These are phyloP conservation scores for Mortierella sp. DNA, from an alignment of 371 early-diverging fungal genomes.

Conservation along the genomic window DNA sequence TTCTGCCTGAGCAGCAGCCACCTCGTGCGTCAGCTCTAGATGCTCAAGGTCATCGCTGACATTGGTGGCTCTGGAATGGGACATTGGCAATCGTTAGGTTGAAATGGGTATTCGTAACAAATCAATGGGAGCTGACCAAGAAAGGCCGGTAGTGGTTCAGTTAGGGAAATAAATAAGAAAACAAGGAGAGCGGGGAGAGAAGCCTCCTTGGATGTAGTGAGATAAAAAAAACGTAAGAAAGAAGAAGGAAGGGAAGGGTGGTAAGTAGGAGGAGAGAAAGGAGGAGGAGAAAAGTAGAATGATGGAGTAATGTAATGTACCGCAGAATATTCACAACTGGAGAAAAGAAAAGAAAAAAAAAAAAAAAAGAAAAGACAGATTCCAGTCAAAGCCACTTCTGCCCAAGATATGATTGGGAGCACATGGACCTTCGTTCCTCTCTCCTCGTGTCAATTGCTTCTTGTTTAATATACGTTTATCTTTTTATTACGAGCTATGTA, in stretches of 20 bases:
- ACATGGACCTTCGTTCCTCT: too few relatives aligned
- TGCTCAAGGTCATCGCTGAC: constrained; percentile 46
- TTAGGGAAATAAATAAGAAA: background rate
- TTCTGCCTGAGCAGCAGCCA: constrained; percentile 23
- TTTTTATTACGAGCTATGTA: background rate
- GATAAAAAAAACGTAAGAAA: background rate
- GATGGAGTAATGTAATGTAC: background rate
- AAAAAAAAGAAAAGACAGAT: background rate
- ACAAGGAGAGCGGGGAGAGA: background rate
- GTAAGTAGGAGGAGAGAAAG: background rate
- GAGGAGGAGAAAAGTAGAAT: background rate
- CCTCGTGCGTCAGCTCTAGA: constrained; percentile 39
- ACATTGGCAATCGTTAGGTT: constrained; percentile 23
- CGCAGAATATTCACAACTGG: too few relatives aligned
- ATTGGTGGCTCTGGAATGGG: constrained; percentile 36
- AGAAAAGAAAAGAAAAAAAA: background rate
- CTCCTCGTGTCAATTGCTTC: too few relatives aligned
- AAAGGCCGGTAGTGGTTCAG: background rate
- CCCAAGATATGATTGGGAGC: background rate
- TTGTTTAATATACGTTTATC: too few relatives aligned
- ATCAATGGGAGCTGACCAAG: background rate
- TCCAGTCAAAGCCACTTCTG: constrained; percentile 1
- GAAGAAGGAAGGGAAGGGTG: constrained; percentile 1
- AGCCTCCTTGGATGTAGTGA: background rate
- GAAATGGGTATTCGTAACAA: constrained; percentile 1